phyloP scores from a whole-genome alignment of 495 filamentous ascomycete species.

The Tuber magnatum region DNA sequence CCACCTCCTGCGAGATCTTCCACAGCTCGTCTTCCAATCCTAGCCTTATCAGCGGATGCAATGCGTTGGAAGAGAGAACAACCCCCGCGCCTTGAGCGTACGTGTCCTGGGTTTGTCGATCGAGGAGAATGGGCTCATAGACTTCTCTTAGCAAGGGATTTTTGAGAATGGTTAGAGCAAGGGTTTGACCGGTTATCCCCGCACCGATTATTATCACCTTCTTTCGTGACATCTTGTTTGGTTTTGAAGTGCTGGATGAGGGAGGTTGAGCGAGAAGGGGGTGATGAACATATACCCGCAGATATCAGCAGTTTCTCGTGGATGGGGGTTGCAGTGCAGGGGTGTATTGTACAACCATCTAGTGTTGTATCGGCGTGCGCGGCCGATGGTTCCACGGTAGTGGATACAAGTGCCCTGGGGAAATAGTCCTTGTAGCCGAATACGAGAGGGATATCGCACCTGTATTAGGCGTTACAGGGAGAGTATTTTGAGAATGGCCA shows the following conservation, averaged over 20 bases:
- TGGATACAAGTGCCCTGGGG: not conserved
- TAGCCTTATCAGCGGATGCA: slow-evolving; percentile 27
- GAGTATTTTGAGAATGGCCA: not conserved
- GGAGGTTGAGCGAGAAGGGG: not conserved
- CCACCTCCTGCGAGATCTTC: slow-evolving; percentile 4
- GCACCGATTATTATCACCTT: slow-evolving; percentile 20
- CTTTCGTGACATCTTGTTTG: not conserved
- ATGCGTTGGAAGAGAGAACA: slow-evolving; percentile 44
- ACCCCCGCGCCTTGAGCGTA: slow-evolving; percentile 24
- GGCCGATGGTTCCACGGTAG: not conserved
- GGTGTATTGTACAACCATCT: not conserved
- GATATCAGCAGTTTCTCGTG: not conserved
- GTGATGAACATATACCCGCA: not conserved
- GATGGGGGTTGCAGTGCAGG: not conserved
- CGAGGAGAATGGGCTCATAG: slow-evolving; percentile 24
- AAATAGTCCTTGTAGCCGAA: not conserved
- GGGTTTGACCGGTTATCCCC: slow-evolving; percentile 27
- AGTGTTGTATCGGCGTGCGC: not conserved
- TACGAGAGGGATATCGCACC: not conserved
- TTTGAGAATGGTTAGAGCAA: slow-evolving; percentile 28
- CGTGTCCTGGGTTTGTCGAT: slow-evolving; percentile 19
- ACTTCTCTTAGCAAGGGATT: slow-evolving; percentile 11
- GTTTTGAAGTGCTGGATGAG: not conserved
- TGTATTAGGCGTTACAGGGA: not conserved
- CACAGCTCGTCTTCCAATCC: slow-evolving; percentile 14